phyloP scores from a whole-genome alignment of 2,329 filamentous ascomycete species.

The Chaetomium sp. region DNA sequence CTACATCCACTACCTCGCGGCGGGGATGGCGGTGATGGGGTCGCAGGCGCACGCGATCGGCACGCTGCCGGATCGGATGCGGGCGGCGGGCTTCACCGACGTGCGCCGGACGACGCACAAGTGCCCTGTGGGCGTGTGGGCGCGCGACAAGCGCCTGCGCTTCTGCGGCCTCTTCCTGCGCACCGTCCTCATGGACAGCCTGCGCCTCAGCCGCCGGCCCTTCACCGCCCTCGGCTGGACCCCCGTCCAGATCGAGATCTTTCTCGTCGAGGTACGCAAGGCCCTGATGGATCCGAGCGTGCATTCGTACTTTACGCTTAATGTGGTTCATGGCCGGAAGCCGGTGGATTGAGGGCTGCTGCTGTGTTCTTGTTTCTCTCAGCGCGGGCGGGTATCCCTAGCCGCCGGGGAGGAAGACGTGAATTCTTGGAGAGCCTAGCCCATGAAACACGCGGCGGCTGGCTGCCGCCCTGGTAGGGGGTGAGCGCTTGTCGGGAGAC shows the following conservation, averaged over 20 bases:
- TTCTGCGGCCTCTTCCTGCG: slow-evolving; percentile 51
- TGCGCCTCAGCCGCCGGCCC: slow-evolving; percentile 38
- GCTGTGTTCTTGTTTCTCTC: not conserved
- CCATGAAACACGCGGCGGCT: too few species aligned
- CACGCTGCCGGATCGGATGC: slow-evolving; percentile 42
- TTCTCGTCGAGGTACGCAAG: slow-evolving; percentile 42
- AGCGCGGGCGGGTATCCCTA: too few species aligned
- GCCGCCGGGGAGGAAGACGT: too few species aligned
- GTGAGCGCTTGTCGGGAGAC: not conserved
- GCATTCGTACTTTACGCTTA: slow-evolving; percentile 40
- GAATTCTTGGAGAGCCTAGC: too few species aligned
- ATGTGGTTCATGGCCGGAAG: slow-evolving; percentile 41
- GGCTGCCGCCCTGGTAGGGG: not conserved
- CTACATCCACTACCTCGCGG: slow-evolving; percentile 46
- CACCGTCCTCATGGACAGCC: slow-evolving; percentile 44
- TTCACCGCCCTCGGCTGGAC: slow-evolving; percentile 42
- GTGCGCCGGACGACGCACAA: slow-evolving; percentile 44
- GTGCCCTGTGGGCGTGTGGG: slow-evolving; percentile 54
- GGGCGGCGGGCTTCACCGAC: slow-evolving; percentile 46
- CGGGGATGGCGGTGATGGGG: slow-evolving; percentile 47
- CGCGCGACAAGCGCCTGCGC: slow-evolving; percentile 46
- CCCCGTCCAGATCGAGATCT: slow-evolving; percentile 42
- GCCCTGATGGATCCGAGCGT: slow-evolving; percentile 37
- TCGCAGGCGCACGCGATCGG: slow-evolving; percentile 47
- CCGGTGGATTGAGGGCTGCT: slow-evolving; percentile 27